These are phyloP conservation scores for Fusarium secorum DNA, from an alignment of 2,329 filamentous ascomycete genomes.

Conservation along the genomic window DNA sequence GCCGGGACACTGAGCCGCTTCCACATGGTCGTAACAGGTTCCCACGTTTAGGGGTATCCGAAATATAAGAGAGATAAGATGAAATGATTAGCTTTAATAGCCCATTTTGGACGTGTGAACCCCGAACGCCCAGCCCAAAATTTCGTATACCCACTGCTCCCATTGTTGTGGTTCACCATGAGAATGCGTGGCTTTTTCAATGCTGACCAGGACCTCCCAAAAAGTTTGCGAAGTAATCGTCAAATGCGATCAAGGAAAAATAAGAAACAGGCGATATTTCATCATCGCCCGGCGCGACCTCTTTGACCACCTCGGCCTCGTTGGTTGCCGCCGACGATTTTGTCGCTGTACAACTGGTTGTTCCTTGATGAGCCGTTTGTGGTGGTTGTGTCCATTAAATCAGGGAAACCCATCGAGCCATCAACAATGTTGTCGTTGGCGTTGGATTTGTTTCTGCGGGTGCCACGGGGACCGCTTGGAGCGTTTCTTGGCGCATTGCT, in stretches of 20 bases:
- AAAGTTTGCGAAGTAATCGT: background rate
- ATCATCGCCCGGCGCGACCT: conserved; percentile 37
- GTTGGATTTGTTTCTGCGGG: conserved; percentile 34
- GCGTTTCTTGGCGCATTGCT: conserved; percentile 39
- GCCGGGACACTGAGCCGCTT: background rate
- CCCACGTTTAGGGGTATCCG: background rate
- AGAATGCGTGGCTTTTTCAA: conserved; percentile 15
- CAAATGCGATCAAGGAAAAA: background rate
- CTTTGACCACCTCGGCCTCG: conserved; percentile 42
- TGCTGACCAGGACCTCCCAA: conserved; percentile 3
- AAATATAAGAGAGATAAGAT: background rate
- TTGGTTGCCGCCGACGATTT: conserved; percentile 45
- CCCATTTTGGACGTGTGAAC: conserved; percentile 7
- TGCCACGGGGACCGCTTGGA: conserved; percentile 44
- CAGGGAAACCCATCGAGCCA: conserved; percentile 62
- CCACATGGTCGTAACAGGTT: background rate
- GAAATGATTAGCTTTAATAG: background rate
- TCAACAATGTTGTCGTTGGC: conserved; percentile 57
- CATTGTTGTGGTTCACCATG: background rate
- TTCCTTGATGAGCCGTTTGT: conserved; percentile 37
- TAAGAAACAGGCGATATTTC: background rate
- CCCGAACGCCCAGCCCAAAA: conserved; percentile 32
- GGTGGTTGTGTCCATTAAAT: conserved; percentile 50
- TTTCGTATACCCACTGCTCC: background rate
- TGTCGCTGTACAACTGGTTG: conserved; percentile 62